Percentiles rank a stretch among this genome's conserved stretches.
These are phyloP conservation scores for Aspergillus conjunctus DNA, from an alignment of 495 filamentous ascomycete species.

Conservation along the genomic window DNA sequence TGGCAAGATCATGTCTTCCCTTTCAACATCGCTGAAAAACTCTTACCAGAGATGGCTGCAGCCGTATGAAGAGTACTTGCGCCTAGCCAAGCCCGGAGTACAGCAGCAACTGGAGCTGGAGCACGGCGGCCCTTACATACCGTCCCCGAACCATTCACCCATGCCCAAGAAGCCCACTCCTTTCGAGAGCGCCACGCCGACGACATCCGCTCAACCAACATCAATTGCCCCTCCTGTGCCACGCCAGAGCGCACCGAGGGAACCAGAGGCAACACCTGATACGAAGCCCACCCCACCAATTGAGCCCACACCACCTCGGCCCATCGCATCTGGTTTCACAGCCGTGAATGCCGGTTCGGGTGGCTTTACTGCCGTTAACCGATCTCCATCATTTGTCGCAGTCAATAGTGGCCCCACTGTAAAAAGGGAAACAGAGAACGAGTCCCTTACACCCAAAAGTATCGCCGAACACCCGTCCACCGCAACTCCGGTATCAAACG, in stretches of 20 bases:
- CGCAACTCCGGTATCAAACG: slow-evolving; percentile 57
- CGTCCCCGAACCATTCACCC: slow-evolving; percentile 85
- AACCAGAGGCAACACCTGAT: slow-evolving; percentile 50
- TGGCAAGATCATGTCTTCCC: slow-evolving; percentile 99
- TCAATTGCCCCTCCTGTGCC: slow-evolving; percentile 70
- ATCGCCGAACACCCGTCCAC: slow-evolving; percentile 39
- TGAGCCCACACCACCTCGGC: slow-evolving; percentile 57
- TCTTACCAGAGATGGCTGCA: slow-evolving; percentile 95
- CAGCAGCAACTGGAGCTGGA: slow-evolving; percentile 93
- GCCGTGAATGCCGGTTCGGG: slow-evolving; percentile 68
- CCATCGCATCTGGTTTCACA: slow-evolving; percentile 72
- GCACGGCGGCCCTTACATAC: slow-evolving; percentile 90
- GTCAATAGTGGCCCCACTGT: slow-evolving; percentile 50
- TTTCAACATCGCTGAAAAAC: slow-evolving; percentile 98
- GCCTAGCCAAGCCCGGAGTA: slow-evolving; percentile 91
- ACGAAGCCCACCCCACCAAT: slow-evolving; percentile 37
- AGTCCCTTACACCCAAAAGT: slow-evolving; percentile 43
- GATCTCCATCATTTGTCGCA: slow-evolving; percentile 57
- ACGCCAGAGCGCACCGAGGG: slow-evolving; percentile 64
- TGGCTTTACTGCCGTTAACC: slow-evolving; percentile 79
- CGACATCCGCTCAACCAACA: slow-evolving; percentile 60
- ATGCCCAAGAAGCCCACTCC: slow-evolving; percentile 65
- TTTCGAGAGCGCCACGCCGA: slow-evolving; percentile 61
- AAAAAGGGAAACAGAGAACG: slow-evolving; percentile 56
- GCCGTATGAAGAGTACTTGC: slow-evolving; percentile 95